Conservation (phyloP, 805 yeast species). For the Hanseniaspora vineae region DNA sequence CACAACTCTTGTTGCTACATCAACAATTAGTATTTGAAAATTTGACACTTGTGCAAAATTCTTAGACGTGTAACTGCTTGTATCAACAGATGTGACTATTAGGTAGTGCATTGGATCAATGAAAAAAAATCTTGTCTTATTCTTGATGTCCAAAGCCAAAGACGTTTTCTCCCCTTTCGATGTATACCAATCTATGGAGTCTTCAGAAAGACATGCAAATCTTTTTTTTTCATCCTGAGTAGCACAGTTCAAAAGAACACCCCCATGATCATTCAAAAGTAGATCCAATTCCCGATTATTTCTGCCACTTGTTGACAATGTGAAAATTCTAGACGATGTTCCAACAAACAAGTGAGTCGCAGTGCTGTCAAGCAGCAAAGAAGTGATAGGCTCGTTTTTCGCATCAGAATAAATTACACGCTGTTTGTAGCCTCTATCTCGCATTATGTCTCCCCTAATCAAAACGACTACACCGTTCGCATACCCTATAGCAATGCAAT, state of each 20-base stretch:
- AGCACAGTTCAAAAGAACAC: constrained; percentile 32
- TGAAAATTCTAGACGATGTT: constrained; percentile 58
- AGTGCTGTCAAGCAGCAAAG: constrained; percentile 42
- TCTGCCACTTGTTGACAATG: constrained; percentile 67
- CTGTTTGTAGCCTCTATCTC: constrained; percentile 87
- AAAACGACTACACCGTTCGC: constrained; percentile 75
- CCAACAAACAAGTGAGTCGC: constrained; percentile 51
- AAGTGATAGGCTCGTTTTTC: constrained; percentile 65
- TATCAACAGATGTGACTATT: constrained; percentile 38
- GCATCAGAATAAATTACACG: constrained; percentile 56
- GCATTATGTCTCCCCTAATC: constrained; percentile 73
- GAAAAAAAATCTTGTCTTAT: constrained; percentile 32
- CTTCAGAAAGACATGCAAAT: constrained; percentile 52
- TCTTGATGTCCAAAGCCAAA: constrained; percentile 43
- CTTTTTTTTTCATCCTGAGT: constrained; percentile 32
- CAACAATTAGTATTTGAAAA: constrained; percentile 53
- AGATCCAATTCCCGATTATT: constrained; percentile 42
- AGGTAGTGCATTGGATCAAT: constrained; percentile 45
- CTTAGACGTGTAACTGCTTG: constrained; percentile 22
- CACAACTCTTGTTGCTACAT: constrained; percentile 53
- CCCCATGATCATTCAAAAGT: constrained; percentile 31
- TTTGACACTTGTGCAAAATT: constrained; percentile 26
- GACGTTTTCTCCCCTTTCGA: constrained; percentile 40
- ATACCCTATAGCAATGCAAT: constrained; percentile 41
- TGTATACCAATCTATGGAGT: constrained; percentile 52